Evolutionary conservation across 176 grass and related monocot species (phyloP).

Genomic region (Aegilops umbellulata): DNA sequence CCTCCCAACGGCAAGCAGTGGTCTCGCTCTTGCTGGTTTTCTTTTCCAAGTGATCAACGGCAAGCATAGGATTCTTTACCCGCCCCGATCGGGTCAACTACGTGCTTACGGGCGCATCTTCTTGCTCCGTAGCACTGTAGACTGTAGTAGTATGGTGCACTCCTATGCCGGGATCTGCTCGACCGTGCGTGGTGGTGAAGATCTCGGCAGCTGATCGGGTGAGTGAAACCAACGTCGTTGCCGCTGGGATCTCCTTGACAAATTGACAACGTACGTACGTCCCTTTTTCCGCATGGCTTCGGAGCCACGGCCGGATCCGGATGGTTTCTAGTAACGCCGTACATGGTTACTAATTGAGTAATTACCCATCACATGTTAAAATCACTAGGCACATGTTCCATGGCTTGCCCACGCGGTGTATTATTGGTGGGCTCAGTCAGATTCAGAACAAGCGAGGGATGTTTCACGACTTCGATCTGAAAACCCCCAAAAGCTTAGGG

Average conservation of each 20-base stretch:
- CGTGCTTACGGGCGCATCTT: too few relatives aligned
- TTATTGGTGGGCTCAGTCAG: background rate
- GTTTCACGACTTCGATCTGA: background rate
- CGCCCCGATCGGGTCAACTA: background rate
- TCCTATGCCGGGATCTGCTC: too few relatives aligned
- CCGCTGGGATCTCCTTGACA: background rate
- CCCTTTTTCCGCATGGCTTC: background rate
- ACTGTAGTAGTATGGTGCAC: too few relatives aligned
- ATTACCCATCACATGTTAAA: background rate
- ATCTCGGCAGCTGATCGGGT: too few relatives aligned
- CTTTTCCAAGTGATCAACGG: background rate
- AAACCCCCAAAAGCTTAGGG: background rate
- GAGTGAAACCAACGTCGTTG: background rate
- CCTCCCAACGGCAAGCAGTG: conserved; percentile 51
- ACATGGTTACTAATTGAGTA: too few relatives aligned
- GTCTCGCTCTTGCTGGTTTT: background rate
- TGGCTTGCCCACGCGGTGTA: background rate
- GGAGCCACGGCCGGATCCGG: background rate
- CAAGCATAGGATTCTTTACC: too few relatives aligned
- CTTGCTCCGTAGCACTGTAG: too few relatives aligned
- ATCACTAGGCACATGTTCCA: background rate
- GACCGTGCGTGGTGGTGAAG: too few relatives aligned
- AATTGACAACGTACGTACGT: background rate
- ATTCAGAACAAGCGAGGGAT: background rate
- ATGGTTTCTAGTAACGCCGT: background rate